Percentiles rank a stretch among this genome's conserved stretches.
Evolutionary conservation across 163 green algal species (phyloP).

Genomic region (Scenedesmus sp.): DNA sequence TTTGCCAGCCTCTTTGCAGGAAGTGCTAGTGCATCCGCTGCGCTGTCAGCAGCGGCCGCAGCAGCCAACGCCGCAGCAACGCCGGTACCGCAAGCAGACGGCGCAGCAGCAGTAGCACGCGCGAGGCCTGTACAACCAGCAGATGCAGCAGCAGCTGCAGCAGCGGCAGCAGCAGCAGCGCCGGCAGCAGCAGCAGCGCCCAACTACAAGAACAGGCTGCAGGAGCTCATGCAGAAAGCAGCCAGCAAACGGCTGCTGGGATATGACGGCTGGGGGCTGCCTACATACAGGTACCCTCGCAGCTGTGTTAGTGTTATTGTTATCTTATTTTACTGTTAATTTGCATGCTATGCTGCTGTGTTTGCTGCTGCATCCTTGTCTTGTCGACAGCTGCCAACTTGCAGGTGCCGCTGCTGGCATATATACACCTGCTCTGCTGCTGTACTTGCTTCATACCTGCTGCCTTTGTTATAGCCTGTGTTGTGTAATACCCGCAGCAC

Average conservation of each 20-base stretch:
- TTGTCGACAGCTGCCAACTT: too few relatives aligned
- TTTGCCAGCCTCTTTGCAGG: background rate
- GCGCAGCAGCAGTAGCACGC: background rate
- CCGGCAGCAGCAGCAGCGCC: background rate
- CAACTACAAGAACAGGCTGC: slow-evolving; percentile 8
- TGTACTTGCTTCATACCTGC: too few relatives aligned
- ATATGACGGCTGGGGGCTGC: background rate
- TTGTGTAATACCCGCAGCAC: background rate
- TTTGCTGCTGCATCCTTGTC: background rate
- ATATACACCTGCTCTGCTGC: too few relatives aligned
- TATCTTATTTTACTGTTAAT: background rate
- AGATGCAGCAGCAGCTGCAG: background rate
- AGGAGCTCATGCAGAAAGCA: background rate
- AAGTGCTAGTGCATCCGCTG: background rate
- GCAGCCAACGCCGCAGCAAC: background rate
- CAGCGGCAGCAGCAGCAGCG: background rate
- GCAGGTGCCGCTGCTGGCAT: too few relatives aligned
- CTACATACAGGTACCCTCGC: background rate
- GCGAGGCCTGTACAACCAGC: background rate
- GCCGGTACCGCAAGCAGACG: background rate
- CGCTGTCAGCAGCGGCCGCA: background rate
- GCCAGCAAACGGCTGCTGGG: background rate
- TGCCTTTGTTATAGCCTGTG: too few relatives aligned
- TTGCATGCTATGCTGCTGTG: too few relatives aligned
- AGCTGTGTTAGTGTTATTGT: background rate